Conservation (phyloP, 2,329 filamentous ascomycete species). For the Clonostachys chloroleuca region DNA sequence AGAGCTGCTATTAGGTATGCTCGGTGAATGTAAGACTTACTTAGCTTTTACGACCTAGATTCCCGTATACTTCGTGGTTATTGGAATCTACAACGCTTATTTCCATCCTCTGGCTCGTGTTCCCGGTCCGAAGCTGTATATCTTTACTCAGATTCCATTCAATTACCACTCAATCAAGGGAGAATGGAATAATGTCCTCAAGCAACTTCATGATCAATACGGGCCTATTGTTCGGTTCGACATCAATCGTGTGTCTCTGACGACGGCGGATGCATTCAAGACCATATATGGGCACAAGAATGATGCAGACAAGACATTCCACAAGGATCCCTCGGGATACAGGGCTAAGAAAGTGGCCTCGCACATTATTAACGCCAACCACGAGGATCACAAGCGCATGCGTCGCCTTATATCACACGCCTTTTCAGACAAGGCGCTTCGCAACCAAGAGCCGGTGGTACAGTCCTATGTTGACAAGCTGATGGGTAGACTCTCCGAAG, state of each 20-base stretch:
- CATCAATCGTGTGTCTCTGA: slow-evolving; percentile 28
- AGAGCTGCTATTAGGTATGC: too few relatives aligned
- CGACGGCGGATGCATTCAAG: slow-evolving; percentile 21
- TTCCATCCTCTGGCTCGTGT: background rate
- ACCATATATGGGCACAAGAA: slow-evolving; percentile 25
- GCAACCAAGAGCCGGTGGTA: slow-evolving; percentile 20
- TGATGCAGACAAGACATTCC: too few relatives aligned
- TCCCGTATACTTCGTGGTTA: too few relatives aligned
- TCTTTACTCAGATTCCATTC: background rate
- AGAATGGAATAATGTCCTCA: background rate
- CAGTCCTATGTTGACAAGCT: slow-evolving; percentile 14
- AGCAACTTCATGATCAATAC: slow-evolving; percentile 9
- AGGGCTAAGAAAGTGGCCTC: too few relatives aligned
- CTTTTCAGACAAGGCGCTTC: slow-evolving; percentile 20
- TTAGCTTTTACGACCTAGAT: too few relatives aligned
- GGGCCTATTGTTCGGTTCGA: slow-evolving; percentile 27
- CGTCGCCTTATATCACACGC: slow-evolving; percentile 9
- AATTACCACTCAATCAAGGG: background rate
- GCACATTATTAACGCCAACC: too few relatives aligned
- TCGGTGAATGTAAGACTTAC: too few relatives aligned
- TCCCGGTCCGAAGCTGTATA: background rate
- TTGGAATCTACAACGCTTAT: background rate
- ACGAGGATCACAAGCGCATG: background rate
- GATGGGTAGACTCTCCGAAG: slow-evolving; percentile 1
- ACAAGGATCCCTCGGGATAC: too few relatives aligned